Base-by-base conservation (phyloP, 805 yeast genomes). In the Candida pseudofarinosa region DNA sequence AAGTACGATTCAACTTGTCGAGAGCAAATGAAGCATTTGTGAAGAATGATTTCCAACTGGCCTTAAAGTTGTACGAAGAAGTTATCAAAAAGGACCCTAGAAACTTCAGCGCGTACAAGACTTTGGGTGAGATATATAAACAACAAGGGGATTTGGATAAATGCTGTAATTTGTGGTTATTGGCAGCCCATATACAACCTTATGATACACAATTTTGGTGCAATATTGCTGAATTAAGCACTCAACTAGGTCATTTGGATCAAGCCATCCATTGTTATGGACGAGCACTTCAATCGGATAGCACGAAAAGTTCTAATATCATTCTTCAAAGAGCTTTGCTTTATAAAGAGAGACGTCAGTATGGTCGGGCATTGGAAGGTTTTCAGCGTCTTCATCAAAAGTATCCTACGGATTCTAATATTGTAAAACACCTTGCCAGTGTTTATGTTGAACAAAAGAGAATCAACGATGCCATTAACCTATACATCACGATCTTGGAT, bases 21-120 rank as follows among this genome's bases (percentile, higher is more conserved):
- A 72, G 73, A 50, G 97, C 95, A 1, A 85, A 88, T 54, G 89
- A 83, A 51, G 86, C 88, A 0, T 89, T 83, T 69, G 95, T 85
- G 1, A 58, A 75, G 23, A 74, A 74, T 38, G 83, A 85, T 52
- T 71, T 77, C 15, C 77, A 73, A 23, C 71, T 65, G 1, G 91
- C 95, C 0, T 74, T 78, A 50, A 64, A 75, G 39, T 57, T 74
- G 39, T 90, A 76, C 61, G 66, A 71, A 50, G 87, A 79, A 47
- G 95, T 88, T 10, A 81, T 91, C 46, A 80, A 82, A 52, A 71
- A 81, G 41, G 96, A 89, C 56, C 83, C 87, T 12, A 77, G 78
- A 50, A 85, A 86, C 58, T 83, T 79, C 59, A 80, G 85, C 36
- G 97, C 97, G 0, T 90, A 90, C 69, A 83, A 85, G 54, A 85